Percentiles rank a stretch among this genome's conserved stretches.
These are phyloP conservation scores for Eremochloa ophiuroides DNA, from an alignment of 176 grass and related monocot species.

Conservation along the genomic window DNA sequence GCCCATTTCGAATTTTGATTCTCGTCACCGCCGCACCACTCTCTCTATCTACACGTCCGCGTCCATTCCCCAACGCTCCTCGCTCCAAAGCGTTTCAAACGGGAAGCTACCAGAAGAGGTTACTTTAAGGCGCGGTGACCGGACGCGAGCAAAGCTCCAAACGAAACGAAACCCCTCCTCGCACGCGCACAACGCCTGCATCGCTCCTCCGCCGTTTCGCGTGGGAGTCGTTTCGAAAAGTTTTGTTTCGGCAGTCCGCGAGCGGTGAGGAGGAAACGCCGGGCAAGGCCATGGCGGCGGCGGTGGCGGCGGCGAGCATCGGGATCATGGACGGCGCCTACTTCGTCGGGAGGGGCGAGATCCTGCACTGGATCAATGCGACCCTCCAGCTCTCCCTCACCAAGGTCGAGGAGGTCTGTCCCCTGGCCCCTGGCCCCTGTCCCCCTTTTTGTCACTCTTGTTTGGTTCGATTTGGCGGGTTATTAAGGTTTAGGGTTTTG, in stretches of 20 bases:
- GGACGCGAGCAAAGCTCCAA: background rate
- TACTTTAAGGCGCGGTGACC: background rate
- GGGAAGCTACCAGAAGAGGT: no score
- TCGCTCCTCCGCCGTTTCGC: background rate
- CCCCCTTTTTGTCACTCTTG: background rate
- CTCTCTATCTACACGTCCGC: background rate
- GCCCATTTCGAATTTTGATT: constrained; percentile 29
- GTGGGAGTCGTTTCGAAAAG: constrained; percentile 41
- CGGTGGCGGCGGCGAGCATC: constrained; percentile 52
- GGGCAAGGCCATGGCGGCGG: constrained; percentile 9
- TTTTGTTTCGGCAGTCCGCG: constrained; percentile 21
- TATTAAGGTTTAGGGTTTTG: background rate
- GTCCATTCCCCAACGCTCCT: background rate
- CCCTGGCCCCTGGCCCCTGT: background rate
- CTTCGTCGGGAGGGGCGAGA: constrained; percentile 90
- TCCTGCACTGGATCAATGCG: constrained; percentile 88
- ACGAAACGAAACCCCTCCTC: no score
- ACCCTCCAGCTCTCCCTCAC: constrained; percentile 73
- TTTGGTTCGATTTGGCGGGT: background rate
- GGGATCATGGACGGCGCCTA: constrained; percentile 95
- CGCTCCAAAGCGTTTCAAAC: constrained; percentile 5
- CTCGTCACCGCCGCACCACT: background rate
- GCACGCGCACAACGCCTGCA: background rate
- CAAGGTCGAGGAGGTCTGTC: constrained; percentile 86
- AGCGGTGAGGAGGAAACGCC: background rate